Conservation (phyloP, 768 basidiomycete genomes). For the Amanita inopinata region DNA sequence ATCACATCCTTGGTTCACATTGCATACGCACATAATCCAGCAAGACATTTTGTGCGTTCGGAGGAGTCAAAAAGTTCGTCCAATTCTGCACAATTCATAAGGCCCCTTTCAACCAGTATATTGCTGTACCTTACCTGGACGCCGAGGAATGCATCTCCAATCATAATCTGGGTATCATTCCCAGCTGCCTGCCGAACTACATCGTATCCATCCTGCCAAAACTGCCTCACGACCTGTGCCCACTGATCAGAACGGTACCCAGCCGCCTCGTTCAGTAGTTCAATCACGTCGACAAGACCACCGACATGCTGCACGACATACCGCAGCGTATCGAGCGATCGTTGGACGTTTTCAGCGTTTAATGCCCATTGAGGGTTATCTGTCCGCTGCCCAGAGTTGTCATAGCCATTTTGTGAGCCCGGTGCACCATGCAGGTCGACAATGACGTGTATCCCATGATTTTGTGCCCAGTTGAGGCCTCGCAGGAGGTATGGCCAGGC, state of each 20-base stretch:
- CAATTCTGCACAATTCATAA: constrained; percentile 33
- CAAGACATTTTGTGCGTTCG: constrained; percentile 43
- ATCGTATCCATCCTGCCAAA: constrained; percentile 51
- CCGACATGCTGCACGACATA: constrained; percentile 46
- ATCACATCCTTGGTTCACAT: not conserved
- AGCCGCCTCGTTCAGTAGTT: constrained; percentile 63
- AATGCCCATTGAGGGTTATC: constrained; percentile 45
- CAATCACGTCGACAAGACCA: constrained; percentile 51
- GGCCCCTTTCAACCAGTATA: not conserved
- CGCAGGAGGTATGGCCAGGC: constrained; percentile 62
- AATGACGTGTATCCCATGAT: constrained; percentile 56
- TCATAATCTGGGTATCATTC: constrained; percentile 47
- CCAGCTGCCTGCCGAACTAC: constrained; percentile 44
- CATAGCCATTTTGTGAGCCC: constrained; percentile 58
- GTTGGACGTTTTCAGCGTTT: constrained; percentile 35
- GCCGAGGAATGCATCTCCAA: constrained; percentile 63
- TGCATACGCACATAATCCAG: constrained; percentile 49
- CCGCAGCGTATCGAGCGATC: constrained; percentile 49
- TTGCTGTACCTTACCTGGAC: constrained; percentile 30
- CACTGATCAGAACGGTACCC: constrained; percentile 38
- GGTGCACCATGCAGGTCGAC: constrained; percentile 73
- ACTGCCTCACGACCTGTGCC: constrained; percentile 36
- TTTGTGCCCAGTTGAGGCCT: constrained; percentile 55
- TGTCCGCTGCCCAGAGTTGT: constrained; percentile 65
- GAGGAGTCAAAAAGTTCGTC: constrained; percentile 46